A percentile compares a stretch with the other conserved stretches of the same genome.
Evolutionary conservation across 768 basidiomycete species (phyloP).

Genomic region (Rhodotorula babjevae): DNA sequence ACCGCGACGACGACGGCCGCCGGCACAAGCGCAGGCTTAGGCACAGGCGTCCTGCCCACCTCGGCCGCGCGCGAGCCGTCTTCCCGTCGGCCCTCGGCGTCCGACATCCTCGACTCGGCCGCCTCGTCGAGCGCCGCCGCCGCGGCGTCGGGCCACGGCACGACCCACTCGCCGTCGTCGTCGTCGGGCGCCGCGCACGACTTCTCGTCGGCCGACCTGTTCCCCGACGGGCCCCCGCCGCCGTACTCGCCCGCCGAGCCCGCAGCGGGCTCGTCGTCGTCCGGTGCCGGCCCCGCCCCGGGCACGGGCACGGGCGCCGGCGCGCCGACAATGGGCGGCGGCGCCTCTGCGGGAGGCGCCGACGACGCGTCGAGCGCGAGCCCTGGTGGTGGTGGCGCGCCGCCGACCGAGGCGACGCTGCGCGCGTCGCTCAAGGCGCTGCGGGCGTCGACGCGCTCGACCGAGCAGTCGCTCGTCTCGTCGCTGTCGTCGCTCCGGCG

Average conservation of each 20-base stretch:
- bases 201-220: background rate
- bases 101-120: no score
- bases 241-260: background rate
- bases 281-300: background rate
- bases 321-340: background rate
- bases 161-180: background rate
- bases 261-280: background rate
- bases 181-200: background rate
- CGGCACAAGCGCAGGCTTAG: no score
- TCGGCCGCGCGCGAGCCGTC: no score
- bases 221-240: background rate
- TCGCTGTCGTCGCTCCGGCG: slow-evolving; percentile 21
- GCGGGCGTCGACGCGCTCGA: slow-evolving; percentile 18
- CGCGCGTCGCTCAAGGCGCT: slow-evolving; percentile 19
- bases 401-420: slow-evolving; percentile 13
- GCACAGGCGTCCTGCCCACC: no score
- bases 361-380: background rate
- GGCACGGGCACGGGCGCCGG: background rate
- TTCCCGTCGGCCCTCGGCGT: no score
- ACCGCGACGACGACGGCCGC: no score
- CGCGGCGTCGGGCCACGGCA: no score
- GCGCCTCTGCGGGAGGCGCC: background rate
- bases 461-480: slow-evolving; percentile 13
- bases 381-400: background rate
- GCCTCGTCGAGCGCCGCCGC: no score